Base-by-base conservation (phyloP, 768 basidiomycete species). In the Boletus vinaceobasis region DNA sequence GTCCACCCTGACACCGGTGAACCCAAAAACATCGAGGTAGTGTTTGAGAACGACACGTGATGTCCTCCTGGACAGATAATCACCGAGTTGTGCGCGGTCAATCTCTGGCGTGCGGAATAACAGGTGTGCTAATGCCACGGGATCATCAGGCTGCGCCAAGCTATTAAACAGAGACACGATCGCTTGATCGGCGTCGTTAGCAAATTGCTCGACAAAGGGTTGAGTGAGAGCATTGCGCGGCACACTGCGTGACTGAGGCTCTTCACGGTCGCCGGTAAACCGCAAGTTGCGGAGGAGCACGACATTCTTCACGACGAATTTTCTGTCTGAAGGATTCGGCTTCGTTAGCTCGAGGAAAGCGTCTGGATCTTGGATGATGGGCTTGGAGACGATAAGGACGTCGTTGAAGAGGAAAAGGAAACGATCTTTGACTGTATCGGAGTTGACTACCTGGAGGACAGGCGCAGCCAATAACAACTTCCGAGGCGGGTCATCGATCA, bases 341-440 rank as follows among this genome's bases (percentile, higher is more conserved):
- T 83, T 82, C 53, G 79, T 72, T 48, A 74, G 67, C 62, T 87
- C 87, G 44, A 84, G 71, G 33, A 85, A 75, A 35, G 75, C 74
- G 58, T 90, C 87, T 47, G 82, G 79, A 42, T 88, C 86, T 36
- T 83, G 80, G 50, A 85, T 75, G 55, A 94, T 78, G 13, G 94
- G 94, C 70, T 98, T 98, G 38, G 95, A 88, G 60, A 98, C 83
- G 70, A 98, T 81, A 51, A 98, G 82, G 50, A 98, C 82, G 69
- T 99, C 97, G 70, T 77, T 93, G 80, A 99, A 99, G n/a, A 98
- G 80, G 76, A 98, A 95, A 10, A 98, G 81, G 74, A 93, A 92
- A 11, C 97, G 86, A 65, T 98, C 94, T 71, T 98, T 98, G 70
- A 94, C 89, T 1, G 90, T 94, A 71, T 96, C 88, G 39, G 86